Percentiles rank a stretch among this genome's conserved stretches.
Evolutionary conservation across 2,329 filamentous ascomycete species (phyloP).

Genomic region (Alternaria infectoria): DNA sequence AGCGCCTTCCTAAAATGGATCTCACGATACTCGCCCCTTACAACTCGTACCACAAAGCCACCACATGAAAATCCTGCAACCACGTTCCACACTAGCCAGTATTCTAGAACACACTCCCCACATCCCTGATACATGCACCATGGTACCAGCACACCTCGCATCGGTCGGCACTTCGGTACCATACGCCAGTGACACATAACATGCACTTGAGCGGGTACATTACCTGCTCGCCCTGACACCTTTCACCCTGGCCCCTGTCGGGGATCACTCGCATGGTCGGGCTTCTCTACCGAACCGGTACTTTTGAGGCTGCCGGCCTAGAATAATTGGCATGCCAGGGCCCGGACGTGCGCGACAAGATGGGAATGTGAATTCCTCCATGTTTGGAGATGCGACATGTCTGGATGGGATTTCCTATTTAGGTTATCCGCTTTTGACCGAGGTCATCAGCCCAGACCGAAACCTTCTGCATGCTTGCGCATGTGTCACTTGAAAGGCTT

Average conservation of each 20-base stretch:
- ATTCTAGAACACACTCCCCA: not conserved
- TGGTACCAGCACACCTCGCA: not conserved
- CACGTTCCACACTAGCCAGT: not conserved
- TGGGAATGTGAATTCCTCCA: slow-evolving; percentile 9
- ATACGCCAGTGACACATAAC: slow-evolving; percentile 1
- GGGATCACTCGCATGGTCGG: not conserved
- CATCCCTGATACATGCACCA: not conserved
- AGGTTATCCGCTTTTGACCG: not conserved
- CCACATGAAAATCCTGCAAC: not conserved
- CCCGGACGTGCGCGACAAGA: slow-evolving; percentile 16
- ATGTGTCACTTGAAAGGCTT: not conserved
- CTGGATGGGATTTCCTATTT: not conserved
- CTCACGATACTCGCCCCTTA: not conserved
- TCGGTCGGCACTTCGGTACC: not conserved
- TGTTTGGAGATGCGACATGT: not conserved
- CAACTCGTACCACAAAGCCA: not conserved
- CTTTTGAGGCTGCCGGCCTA: not conserved
- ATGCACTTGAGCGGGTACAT: slow-evolving; percentile 2
- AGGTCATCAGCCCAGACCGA: not conserved
- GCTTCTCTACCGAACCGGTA: slow-evolving; percentile 1
- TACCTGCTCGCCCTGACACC: not conserved
- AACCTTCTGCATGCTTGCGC: not conserved
- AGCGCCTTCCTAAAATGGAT: not conserved
- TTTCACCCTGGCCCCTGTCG: not conserved
- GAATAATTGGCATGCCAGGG: not conserved